Evolutionary conservation across 1,284 basidiomycete genomes (phyloP).

Genomic region (Moesziomyces parantarcticus): DNA sequence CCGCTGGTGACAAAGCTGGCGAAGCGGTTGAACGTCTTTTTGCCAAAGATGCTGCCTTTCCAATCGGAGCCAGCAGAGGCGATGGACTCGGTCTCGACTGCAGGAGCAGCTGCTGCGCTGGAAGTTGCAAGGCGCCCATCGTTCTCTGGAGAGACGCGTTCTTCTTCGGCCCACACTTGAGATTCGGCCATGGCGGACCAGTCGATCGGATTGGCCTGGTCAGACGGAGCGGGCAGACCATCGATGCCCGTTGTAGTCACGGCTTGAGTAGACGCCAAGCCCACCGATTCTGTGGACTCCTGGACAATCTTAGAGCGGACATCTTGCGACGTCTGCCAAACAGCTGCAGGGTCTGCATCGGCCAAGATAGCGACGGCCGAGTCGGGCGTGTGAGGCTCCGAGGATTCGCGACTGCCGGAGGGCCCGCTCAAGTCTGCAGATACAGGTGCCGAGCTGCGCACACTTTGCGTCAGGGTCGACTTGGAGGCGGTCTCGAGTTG

Average conservation of each 20-base stretch:
- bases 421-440: background rate
- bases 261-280: background rate
- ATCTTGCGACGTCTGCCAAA: constrained; percentile 10
- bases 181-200: constrained; percentile 19
- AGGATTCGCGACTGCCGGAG: background rate
- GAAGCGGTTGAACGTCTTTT: constrained; percentile 81
- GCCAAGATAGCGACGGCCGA: constrained; percentile 13
- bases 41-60: constrained; percentile 73
- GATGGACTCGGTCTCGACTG: background rate
- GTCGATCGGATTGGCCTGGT: constrained; percentile 17
- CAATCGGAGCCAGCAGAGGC: constrained; percentile 18
- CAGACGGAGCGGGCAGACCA: constrained; percentile 25
- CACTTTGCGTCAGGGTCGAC: background rate
- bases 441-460: background rate
- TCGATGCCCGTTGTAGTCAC: constrained; percentile 3
- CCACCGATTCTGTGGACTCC: background rate
- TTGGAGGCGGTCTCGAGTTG: background rate
- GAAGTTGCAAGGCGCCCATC: background rate
- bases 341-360: constrained; percentile 1
- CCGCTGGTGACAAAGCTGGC: constrained; percentile 85
- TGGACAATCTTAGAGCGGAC: background rate
- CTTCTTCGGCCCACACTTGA: background rate
- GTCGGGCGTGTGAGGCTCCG: constrained; percentile 5
- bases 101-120: background rate
- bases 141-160: background rate